phyloP scores from a whole-genome alignment of 306 rosid genomes.

The Trifolium fragiferum region DNA sequence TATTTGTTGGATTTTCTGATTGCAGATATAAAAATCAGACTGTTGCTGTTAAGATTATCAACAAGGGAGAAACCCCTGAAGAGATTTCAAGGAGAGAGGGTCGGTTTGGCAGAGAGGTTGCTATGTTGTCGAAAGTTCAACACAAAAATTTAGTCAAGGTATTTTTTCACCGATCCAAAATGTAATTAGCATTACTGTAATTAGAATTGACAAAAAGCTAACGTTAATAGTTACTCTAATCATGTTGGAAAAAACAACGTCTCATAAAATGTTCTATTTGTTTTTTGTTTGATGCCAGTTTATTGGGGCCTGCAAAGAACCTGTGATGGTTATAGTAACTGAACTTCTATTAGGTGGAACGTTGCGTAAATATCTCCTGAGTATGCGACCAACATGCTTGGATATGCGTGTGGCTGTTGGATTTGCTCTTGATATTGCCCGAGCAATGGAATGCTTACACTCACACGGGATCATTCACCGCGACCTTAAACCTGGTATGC shows the following conservation, averaged over 20 bases:
- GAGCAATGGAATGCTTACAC: conserved; percentile 91
- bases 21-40: conserved; percentile 55
- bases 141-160: conserved; percentile 95
- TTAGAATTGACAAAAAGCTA: conserved; percentile 24
- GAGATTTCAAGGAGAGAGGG: conserved; percentile 66
- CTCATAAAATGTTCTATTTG: conserved; percentile 37
- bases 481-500: conserved; percentile 91
- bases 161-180: background rate
- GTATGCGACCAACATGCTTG: conserved; percentile 77
- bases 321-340: conserved; percentile 94
- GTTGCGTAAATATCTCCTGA: conserved; percentile 78
- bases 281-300: conserved; percentile 61
- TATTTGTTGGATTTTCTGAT: conserved; percentile 36
- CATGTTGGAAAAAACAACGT: background rate
- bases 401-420: conserved; percentile 69
- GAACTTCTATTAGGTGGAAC: conserved; percentile 93
- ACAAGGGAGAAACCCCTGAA: conserved; percentile 57
- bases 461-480: conserved; percentile 96
- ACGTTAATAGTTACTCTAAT: conserved; percentile 25
- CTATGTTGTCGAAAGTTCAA: conserved; percentile 87
- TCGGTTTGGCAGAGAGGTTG: conserved; percentile 85
- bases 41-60: conserved; percentile 58
- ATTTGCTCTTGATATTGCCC: conserved; percentile 86
- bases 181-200: conserved; percentile 23
- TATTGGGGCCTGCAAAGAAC: conserved; percentile 97